Conservation (phyloP, 2,329 filamentous ascomycete species). For the Monosporascus sp. region DNA sequence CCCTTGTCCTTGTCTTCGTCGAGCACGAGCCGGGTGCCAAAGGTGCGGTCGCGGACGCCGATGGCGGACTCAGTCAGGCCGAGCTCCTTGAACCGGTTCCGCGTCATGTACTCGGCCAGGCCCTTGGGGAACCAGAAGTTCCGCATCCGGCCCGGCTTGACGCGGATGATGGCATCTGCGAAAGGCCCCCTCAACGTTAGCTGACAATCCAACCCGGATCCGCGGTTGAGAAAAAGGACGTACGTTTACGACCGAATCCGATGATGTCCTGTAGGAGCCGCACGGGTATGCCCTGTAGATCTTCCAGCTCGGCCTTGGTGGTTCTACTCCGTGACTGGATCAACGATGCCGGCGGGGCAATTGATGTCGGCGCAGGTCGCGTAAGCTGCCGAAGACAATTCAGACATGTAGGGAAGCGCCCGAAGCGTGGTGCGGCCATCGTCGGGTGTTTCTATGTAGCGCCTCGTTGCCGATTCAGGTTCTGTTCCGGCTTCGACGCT, state of each 20-base stretch:
- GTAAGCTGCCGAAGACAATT: constrained; percentile 27
- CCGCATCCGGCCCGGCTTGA: constrained; percentile 29
- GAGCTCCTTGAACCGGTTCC: constrained; percentile 24
- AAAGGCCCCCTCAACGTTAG: background rate
- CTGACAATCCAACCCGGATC: background rate
- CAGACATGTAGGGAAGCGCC: constrained; percentile 25
- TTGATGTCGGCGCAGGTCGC: constrained; percentile 12
- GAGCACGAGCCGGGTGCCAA: constrained; percentile 17
- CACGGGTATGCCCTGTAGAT: constrained; percentile 37
- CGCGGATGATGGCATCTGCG: constrained; percentile 29
- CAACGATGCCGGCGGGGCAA: constrained; percentile 17
- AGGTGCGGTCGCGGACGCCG: constrained; percentile 28
- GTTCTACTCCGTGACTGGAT: constrained; percentile 33
- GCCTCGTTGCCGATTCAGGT: too few species aligned
- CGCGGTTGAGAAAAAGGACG: background rate
- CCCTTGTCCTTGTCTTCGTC: constrained; percentile 7
- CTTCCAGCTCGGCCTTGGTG: constrained; percentile 29
- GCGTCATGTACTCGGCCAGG: constrained; percentile 30
- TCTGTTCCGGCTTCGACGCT: background rate
- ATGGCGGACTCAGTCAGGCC: constrained; percentile 26
- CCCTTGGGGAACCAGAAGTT: constrained; percentile 29
- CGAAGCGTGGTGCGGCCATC: constrained; percentile 7
- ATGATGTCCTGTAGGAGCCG: constrained; percentile 36
- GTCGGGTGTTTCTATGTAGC: background rate
- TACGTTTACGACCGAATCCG: constrained; percentile 35